Conservation (phyloP, 345 rosid species). For the Durio zibethinus region DNA sequence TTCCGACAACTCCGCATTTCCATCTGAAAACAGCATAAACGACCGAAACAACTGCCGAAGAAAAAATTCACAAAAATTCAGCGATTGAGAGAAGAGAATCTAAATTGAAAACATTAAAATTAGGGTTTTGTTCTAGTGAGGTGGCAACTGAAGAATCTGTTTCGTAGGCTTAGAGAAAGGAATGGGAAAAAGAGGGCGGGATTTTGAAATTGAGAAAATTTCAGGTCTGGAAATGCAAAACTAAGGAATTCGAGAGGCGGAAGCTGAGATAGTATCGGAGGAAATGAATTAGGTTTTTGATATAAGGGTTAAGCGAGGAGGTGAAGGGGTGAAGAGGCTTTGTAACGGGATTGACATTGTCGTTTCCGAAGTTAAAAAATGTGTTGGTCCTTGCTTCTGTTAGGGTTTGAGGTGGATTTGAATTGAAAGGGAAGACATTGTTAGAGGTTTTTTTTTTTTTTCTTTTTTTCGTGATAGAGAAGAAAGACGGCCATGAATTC, state of each 20-base stretch:
- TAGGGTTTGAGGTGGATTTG: slow-evolving; percentile 7
- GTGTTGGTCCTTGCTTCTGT: not conserved
- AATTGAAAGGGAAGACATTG: slow-evolving; percentile 11
- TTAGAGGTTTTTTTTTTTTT: not conserved
- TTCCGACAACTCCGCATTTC: slow-evolving; percentile 43
- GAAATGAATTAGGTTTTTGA: slow-evolving; percentile 16
- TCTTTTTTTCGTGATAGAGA: not conserved
- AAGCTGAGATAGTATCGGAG: slow-evolving; percentile 27
- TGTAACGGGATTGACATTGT: slow-evolving; percentile 41
- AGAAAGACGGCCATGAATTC: slow-evolving; percentile 26
- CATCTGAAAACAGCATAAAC: slow-evolving; percentile 34
- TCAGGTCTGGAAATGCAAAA: slow-evolving; percentile 14
- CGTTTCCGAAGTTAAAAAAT: not conserved
- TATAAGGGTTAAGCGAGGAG: slow-evolving; percentile 20
- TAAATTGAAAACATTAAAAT: slow-evolving; percentile 30
- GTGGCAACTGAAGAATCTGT: slow-evolving; percentile 20
- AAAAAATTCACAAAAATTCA: slow-evolving; percentile 55
- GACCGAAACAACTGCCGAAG: slow-evolving; percentile 49
- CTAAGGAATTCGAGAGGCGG: slow-evolving; percentile 4
- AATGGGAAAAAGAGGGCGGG: not conserved
- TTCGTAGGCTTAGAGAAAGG: slow-evolving; percentile 32
- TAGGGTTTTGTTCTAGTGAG: slow-evolving; percentile 8
- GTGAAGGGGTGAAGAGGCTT: slow-evolving; percentile 32
- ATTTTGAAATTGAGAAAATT: slow-evolving; percentile 11
- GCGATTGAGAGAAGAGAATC: slow-evolving; percentile 46